phyloP scores from a whole-genome alignment of 2,329 filamentous ascomycete genomes.

The Neopestalotiopsis sp. region DNA sequence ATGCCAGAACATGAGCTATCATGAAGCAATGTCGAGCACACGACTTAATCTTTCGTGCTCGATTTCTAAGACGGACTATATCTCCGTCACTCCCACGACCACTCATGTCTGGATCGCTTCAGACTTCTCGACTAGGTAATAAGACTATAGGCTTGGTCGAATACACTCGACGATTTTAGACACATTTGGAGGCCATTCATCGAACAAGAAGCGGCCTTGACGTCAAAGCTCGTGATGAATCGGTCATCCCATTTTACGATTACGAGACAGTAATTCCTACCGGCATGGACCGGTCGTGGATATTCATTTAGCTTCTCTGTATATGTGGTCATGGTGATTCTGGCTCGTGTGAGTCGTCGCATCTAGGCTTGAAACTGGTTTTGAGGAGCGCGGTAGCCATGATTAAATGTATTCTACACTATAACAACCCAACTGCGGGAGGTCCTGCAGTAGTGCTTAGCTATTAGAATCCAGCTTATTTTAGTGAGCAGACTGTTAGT shows the following conservation, averaged over 20 bases:
- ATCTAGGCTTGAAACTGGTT: background rate
- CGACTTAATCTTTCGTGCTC: background rate
- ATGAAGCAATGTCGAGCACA: no score
- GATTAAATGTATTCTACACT: background rate
- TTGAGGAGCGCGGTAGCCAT: background rate
- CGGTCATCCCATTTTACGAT: background rate
- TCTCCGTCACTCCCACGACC: background rate
- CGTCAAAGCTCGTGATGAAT: background rate
- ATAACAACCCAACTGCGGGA: background rate
- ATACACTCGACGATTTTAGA: background rate
- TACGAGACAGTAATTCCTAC: background rate
- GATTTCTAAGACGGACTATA: background rate
- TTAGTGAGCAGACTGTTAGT: background rate
- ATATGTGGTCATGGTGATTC: background rate
- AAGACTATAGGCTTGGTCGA: no score
- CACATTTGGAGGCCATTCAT: background rate
- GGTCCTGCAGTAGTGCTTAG: slow-evolving; percentile 1
- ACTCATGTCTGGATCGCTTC: background rate
- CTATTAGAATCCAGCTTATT: background rate
- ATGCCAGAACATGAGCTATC: no score
- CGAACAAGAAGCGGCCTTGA: background rate
- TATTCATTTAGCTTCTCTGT: background rate
- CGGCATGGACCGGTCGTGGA: background rate
- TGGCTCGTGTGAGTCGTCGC: background rate
- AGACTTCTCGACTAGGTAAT: background rate